Conservation (phyloP, 495 filamentous ascomycete genomes). For the Neurospora sp. region DNA sequence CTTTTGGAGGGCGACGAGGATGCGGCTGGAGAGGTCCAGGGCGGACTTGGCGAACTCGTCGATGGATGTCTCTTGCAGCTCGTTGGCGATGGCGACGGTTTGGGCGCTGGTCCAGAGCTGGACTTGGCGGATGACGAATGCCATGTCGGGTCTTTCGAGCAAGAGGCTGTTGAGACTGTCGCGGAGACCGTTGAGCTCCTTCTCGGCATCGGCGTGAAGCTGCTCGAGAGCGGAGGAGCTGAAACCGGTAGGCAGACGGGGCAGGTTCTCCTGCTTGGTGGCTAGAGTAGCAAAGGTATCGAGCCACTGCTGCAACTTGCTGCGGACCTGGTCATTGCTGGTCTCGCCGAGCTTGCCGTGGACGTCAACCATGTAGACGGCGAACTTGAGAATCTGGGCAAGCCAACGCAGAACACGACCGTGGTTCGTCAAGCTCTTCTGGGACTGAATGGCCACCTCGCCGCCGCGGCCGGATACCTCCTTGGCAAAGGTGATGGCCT, state of each 20-base stretch:
- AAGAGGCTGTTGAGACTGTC: conserved; percentile 32
- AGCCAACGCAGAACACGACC: conserved; percentile 29
- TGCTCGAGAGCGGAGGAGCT: conserved; percentile 33
- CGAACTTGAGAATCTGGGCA: conserved; percentile 32
- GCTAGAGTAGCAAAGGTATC: conserved; percentile 30
- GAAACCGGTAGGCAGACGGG: conserved; percentile 45
- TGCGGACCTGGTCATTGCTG: conserved; percentile 30
- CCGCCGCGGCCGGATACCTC: conserved; percentile 13
- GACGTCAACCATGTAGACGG: conserved; percentile 40
- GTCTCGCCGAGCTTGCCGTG: conserved; percentile 50
- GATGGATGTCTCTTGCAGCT: conserved; percentile 7
- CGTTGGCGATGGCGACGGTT: conserved; percentile 6
- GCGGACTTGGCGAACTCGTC: conserved; percentile 39
- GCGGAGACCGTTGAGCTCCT: conserved; percentile 34
- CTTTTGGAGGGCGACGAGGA: conserved; percentile 66
- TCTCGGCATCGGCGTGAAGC: conserved; percentile 35
- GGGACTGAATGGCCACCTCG: conserved; percentile 6
- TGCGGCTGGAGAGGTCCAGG: conserved; percentile 45
- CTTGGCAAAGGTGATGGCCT: conserved; percentile 11
- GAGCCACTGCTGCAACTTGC: conserved; percentile 39
- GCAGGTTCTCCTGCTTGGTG: conserved; percentile 34
- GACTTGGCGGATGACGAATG: conserved; percentile 54
- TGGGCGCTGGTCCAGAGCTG: conserved; percentile 31
- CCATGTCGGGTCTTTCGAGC: conserved; percentile 44
- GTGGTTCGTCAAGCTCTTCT: conserved; percentile 16